Conservation (phyloP, 1,284 basidiomycete genomes). For the Inonotus obliquus region DNA sequence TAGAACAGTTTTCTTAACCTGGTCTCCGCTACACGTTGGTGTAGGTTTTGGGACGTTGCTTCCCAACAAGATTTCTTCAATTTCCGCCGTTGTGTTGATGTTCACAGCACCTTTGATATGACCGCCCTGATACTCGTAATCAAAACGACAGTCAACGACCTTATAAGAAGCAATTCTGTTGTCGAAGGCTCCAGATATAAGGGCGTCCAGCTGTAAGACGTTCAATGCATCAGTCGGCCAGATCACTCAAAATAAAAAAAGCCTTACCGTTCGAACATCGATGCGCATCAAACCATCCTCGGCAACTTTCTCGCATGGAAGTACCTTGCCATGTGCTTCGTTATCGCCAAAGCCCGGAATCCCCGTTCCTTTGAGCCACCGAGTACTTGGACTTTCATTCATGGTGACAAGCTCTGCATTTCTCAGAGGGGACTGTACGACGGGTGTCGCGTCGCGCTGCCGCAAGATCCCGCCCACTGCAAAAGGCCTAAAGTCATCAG, state of each 20-base stretch:
- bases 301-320: conserved; percentile 90
- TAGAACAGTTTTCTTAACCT: conserved; percentile 73
- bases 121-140: conserved; percentile 93
- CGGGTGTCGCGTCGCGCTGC: conserved; percentile 33
- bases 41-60: conserved; percentile 53
- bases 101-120: conserved; percentile 93
- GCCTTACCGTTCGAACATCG: conserved; percentile 68
- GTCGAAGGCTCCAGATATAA: conserved; percentile 72
- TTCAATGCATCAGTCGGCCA: not conserved
- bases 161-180: conserved; percentile 63
- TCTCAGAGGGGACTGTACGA: conserved; percentile 16
- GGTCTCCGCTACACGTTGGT: conserved; percentile 80
- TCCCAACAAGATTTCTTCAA: conserved; percentile 80
- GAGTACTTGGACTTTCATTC: conserved; percentile 49
- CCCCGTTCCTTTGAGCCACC: conserved; percentile 46
- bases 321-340: conserved; percentile 86
- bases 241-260: not conserved
- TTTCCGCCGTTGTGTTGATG: conserved; percentile 76
- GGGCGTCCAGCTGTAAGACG: conserved; percentile 55
- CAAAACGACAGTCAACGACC: conserved; percentile 96
- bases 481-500: conserved; percentile 68
- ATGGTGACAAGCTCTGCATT: not conserved
- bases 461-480: conserved; percentile 54
- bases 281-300: conserved; percentile 97
- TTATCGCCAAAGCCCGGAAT: conserved; percentile 87